Conservation (phyloP, 2,329 filamentous ascomycete species). For the Tolypocladium ovalisporum region DNA sequence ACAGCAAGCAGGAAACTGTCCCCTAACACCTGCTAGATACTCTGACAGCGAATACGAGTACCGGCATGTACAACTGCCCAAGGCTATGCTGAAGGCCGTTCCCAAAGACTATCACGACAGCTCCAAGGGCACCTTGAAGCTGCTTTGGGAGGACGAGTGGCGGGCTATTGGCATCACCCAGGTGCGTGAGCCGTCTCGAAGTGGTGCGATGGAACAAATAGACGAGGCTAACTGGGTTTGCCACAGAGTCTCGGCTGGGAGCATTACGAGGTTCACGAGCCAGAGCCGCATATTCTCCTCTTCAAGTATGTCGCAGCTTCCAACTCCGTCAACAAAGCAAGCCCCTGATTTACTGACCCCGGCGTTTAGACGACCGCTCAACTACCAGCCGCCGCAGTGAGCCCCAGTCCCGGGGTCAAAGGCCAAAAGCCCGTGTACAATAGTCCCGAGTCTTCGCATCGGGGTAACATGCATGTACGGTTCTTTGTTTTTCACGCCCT, state of each 20-base stretch:
- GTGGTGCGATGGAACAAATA: neutral
- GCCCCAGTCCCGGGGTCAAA: constrained; percentile 1
- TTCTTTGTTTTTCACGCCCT: constrained; percentile 7
- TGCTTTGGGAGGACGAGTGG: constrained; percentile 99
- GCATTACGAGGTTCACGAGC: constrained; percentile 98
- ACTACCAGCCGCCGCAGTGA: constrained; percentile 64
- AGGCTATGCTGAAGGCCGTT: constrained; percentile 95
- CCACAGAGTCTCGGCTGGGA: constrained; percentile 91
- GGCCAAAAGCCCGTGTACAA: constrained; percentile 10
- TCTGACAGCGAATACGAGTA: constrained; percentile 91
- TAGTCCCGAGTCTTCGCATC: constrained; percentile 7
- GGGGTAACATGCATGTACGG: constrained; percentile 7
- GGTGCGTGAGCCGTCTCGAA: constrained; percentile 39
- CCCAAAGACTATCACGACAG: constrained; percentile 90
- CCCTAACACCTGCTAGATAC: constrained; percentile 49
- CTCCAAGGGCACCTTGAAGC: constrained; percentile 81
- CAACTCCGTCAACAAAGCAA: neutral
- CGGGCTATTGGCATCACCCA: constrained; percentile 93
- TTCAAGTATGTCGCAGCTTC: constrained; percentile 62
- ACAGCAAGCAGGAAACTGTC: neutral
- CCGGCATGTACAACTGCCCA: constrained; percentile 92
- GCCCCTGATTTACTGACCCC: constrained; percentile 1
- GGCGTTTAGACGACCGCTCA: constrained; percentile 61
- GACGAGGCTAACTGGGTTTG: neutral
- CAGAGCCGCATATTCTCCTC: constrained; percentile 92